phyloP scores from a whole-genome alignment of 1,284 basidiomycete species.

The Irpex rosettiformis region DNA sequence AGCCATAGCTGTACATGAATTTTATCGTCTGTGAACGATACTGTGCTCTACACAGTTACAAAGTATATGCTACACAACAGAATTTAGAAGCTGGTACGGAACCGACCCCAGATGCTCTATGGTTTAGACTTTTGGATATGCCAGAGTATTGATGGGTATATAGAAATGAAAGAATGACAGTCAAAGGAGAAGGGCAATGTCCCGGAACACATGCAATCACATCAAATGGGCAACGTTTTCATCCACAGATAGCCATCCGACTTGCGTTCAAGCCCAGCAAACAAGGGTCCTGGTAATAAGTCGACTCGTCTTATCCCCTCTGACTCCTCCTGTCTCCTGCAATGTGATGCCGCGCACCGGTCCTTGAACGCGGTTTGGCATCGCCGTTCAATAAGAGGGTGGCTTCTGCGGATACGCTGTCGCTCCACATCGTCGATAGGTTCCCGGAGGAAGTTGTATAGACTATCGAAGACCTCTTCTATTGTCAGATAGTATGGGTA shows the following conservation, averaged over 20 bases:
- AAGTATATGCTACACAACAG: too few relatives aligned
- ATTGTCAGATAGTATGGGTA: too few relatives aligned
- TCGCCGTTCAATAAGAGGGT: not conserved
- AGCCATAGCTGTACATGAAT: too few relatives aligned
- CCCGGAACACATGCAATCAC: not conserved
- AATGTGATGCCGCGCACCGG: not conserved
- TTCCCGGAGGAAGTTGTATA: not conserved
- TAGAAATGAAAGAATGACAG: too few relatives aligned
- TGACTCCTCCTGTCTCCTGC: not conserved
- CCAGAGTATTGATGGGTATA: too few relatives aligned
- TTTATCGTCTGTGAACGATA: too few relatives aligned
- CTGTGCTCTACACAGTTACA: too few relatives aligned
- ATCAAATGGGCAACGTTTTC: not conserved
- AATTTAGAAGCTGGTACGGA: too few relatives aligned
- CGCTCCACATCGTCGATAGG: not conserved
- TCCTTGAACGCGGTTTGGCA: not conserved
- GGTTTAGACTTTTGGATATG: too few relatives aligned
- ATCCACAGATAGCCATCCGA: not conserved
- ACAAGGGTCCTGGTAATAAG: not conserved
- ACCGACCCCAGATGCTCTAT: too few relatives aligned
- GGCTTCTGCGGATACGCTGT: not conserved
- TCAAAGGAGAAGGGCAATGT: too few relatives aligned
- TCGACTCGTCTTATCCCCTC: not conserved
- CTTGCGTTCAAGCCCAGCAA: not conserved
- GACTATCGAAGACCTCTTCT: not conserved